Conservation (phyloP, 768 basidiomycete species). For the Lanmaoa pseudosensibilis region DNA sequence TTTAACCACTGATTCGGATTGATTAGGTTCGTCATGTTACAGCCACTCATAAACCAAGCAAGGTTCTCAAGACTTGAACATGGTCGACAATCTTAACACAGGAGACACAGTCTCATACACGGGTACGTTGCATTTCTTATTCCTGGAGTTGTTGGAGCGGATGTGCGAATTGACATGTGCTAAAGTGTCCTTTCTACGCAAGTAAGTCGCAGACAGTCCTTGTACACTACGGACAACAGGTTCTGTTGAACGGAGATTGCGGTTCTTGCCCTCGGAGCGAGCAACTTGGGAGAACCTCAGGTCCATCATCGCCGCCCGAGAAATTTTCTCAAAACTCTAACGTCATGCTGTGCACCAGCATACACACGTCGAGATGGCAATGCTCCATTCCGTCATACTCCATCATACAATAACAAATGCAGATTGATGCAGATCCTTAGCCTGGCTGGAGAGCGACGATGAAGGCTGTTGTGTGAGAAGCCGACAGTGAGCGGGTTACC, state of each 20-base stretch:
- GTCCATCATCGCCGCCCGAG: not conserved
- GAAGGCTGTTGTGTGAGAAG: not conserved
- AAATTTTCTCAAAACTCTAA: not conserved
- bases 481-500: not conserved
- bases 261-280: not conserved
- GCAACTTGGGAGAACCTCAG: too few species aligned
- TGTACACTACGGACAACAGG: not conserved
- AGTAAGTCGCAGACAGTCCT: not conserved
- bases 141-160: not conserved
- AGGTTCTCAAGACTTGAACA: not conserved
- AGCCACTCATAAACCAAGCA: too few species aligned
- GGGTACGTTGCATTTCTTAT: not conserved
- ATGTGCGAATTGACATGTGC: not conserved
- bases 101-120: not conserved
- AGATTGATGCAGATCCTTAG: not conserved
- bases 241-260: not conserved
- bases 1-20: too few species aligned
- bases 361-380: not conserved
- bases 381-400: not conserved
- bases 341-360: not conserved
- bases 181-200: not conserved
- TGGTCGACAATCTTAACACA: not conserved
- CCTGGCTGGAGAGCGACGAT: not conserved
- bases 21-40: not conserved
- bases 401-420: not conserved